Conservation (phyloP, 164 flowering plant species). For the Saururus chinensis region DNA sequence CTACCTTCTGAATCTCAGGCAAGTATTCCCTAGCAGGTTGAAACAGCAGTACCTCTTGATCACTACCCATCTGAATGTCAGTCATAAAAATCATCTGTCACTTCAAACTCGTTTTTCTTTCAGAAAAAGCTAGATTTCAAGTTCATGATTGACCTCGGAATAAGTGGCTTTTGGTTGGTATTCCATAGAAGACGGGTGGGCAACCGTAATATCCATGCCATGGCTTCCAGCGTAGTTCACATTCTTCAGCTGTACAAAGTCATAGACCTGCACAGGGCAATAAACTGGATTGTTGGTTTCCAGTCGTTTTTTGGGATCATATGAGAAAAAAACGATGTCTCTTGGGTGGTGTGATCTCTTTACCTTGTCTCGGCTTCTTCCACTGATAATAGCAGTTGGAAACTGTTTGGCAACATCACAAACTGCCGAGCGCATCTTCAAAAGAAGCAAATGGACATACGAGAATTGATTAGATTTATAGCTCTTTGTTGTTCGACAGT, state of each 20-base stretch:
- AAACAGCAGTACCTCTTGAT: constrained; percentile 31
- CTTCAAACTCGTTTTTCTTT: neutral
- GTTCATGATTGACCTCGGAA: neutral
- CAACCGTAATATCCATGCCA: constrained; percentile 10
- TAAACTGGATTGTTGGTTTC: neutral
- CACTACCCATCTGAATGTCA: constrained; percentile 23
- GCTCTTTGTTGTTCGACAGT: no score
- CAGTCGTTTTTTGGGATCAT: neutral
- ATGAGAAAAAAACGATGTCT: neutral
- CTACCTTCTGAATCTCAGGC: constrained; percentile 80
- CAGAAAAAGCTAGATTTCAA: neutral
- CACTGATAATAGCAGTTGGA: constrained; percentile 16
- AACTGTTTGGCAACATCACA: constrained; percentile 9
- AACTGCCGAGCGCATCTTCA: constrained; percentile 21
- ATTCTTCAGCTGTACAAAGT: constrained; percentile 7
- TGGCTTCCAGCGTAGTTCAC: constrained; percentile 12
- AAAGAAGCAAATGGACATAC: neutral
- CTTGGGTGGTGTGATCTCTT: neutral
- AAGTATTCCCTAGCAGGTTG: constrained; percentile 77
- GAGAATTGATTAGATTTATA: no score
- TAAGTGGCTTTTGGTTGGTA: neutral
- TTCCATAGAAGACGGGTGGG: neutral
- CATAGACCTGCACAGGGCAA: constrained; percentile 3
- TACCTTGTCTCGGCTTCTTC: constrained; percentile 18
- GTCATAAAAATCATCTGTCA: neutral